Conservation (phyloP, 2,329 filamentous ascomycete genomes). For the Sclerotinia trifoliorum region DNA sequence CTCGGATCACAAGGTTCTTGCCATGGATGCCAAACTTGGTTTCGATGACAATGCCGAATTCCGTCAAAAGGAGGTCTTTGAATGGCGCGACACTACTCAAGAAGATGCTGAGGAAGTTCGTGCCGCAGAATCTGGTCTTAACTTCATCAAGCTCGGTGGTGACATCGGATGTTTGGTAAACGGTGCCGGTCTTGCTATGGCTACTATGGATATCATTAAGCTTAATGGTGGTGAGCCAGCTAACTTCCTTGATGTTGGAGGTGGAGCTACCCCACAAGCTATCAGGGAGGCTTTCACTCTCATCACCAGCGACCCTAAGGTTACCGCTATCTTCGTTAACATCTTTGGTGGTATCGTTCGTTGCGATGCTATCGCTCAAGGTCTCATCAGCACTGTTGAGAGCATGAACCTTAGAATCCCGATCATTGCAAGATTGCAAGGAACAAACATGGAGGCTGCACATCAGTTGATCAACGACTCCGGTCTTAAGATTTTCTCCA, state of each 20-base stretch:
- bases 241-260: constrained; percentile 98
- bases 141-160: constrained; percentile 99
- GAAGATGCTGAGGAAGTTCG: constrained; percentile 98
- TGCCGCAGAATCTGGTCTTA: constrained; percentile 88
- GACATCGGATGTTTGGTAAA: constrained; percentile 99
- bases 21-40: constrained; percentile 98
- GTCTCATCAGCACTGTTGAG: constrained; percentile 91
- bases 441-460: constrained; percentile 95
- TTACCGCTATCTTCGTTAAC: constrained; percentile 99
- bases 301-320: constrained; percentile 97
- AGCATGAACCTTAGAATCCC: constrained; percentile 94
- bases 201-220: constrained; percentile 99
- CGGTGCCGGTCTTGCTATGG: constrained; percentile 98
- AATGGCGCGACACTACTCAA: constrained; percentile 89
- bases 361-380: constrained; percentile 95
- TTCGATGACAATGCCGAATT: constrained; percentile 99
- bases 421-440: constrained; percentile 95
- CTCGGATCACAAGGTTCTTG: constrained; percentile 94
- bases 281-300: constrained; percentile 98
- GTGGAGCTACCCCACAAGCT: constrained; percentile 92
- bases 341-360: constrained; percentile 99
- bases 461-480: constrained; percentile 94
- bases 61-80: constrained; percentile 95
- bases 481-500: constrained; percentile 99
- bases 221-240: constrained; percentile 93